Percentiles rank a stretch among this genome's conserved stretches.
phyloP scores from a whole-genome alignment of 192 early-diverging fungal species.

The Coemansia reversa region DNA sequence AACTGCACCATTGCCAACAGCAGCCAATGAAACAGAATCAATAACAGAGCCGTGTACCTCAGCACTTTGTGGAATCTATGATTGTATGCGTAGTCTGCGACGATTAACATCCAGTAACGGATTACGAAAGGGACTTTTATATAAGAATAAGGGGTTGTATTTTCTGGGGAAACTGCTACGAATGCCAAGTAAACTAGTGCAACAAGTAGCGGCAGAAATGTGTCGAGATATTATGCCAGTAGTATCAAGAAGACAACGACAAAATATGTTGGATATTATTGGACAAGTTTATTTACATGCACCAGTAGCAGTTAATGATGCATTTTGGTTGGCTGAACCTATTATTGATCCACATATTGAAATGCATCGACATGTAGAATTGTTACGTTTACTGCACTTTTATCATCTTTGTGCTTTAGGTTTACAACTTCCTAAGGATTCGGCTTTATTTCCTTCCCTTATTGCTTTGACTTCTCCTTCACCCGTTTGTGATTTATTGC shows the following conservation, averaged over 20 bases:
- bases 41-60: slow-evolving; percentile 9
- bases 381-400: slow-evolving; percentile 42
- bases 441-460: slow-evolving; percentile 48
- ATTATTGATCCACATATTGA: slow-evolving; percentile 47
- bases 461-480: slow-evolving; percentile 22
- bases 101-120: slow-evolving; percentile 49
- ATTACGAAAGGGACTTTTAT: slow-evolving; percentile 43
- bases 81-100: slow-evolving; percentile 36
- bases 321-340: slow-evolving; percentile 44
- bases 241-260: slow-evolving; percentile 34
- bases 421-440: slow-evolving; percentile 26
- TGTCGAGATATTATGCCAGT: slow-evolving; percentile 49
- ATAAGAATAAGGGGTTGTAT: slow-evolving; percentile 50
- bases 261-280: slow-evolving; percentile 19
- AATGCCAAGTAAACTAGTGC: slow-evolving; percentile 12
- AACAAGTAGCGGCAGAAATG: slow-evolving; percentile 39
- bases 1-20: background rate
- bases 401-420: slow-evolving; percentile 35
- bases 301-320: slow-evolving; percentile 19
- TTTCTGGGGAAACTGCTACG: slow-evolving; percentile 27
- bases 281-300: slow-evolving; percentile 36
- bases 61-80: slow-evolving; percentile 25
- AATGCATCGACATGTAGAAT: slow-evolving; percentile 54
- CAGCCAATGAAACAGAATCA: background rate
- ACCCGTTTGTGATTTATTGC: no score